A percentile compares a stretch with the other conserved stretches of the same genome.
Evolutionary conservation across 2,329 filamentous ascomycete genomes (phyloP).

Genomic region (Hypomyces rosellus): DNA sequence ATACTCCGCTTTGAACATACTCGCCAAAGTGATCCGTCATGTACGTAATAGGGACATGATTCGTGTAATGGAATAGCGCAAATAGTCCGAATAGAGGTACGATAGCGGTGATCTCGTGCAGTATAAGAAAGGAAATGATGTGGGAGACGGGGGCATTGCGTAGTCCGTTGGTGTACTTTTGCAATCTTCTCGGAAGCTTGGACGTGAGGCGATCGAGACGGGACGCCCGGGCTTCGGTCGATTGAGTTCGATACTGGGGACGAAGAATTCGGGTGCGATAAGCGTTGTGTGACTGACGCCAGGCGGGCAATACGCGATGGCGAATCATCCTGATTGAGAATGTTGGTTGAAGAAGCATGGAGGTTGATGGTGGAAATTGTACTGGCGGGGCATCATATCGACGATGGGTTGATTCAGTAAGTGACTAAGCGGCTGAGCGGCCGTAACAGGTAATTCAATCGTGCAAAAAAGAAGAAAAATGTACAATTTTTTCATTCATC

Average conservation of each 20-base stretch:
- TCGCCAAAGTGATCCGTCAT: constrained; percentile 43
- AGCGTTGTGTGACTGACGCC: constrained; percentile 16
- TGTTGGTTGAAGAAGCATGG: background rate
- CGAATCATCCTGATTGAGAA: constrained; percentile 18
- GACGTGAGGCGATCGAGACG: constrained; percentile 41
- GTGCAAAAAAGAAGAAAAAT: too few species aligned
- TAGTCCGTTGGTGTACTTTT: constrained; percentile 62
- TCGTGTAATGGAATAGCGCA: constrained; percentile 71
- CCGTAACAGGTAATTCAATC: too few species aligned
- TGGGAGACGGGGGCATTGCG: constrained; percentile 74
- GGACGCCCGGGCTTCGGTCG: constrained; percentile 22
- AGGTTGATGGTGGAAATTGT: background rate
- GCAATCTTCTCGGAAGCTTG: constrained; percentile 60
- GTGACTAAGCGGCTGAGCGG: too few species aligned
- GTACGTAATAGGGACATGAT: constrained; percentile 60
- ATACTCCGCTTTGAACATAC: constrained; percentile 56
- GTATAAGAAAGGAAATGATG: constrained; percentile 75
- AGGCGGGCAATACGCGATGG: constrained; percentile 15
- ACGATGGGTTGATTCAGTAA: too few species aligned
- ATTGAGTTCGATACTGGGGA: constrained; percentile 16
- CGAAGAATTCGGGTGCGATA: constrained; percentile 8
- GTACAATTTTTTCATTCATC: too few species aligned
- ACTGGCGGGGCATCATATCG: background rate
- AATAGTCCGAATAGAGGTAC: constrained; percentile 71
- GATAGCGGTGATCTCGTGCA: constrained; percentile 89